A percentile compares a stretch with the other conserved stretches of the same genome.
These are phyloP conservation scores for Phoma sp. DNA, from an alignment of 2,329 filamentous ascomycete species.

Conservation along the genomic window DNA sequence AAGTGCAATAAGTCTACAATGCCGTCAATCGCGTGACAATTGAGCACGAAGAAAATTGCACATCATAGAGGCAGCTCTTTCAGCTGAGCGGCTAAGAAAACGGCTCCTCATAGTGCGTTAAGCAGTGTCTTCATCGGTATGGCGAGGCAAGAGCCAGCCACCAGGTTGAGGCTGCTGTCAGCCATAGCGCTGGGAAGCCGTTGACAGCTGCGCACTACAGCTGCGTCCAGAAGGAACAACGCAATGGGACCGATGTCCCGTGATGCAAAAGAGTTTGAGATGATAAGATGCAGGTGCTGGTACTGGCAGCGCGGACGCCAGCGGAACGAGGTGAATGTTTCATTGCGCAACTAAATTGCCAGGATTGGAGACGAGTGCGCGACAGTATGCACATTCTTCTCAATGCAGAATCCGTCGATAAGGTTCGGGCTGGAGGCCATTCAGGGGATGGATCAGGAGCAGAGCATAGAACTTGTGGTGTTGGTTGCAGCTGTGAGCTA, in stretches of 20 bases:
- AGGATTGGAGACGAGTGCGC: slow-evolving; percentile 17
- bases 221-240: too few species aligned
- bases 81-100: too few species aligned
- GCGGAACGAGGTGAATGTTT: slow-evolving; percentile 20
- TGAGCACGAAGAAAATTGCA: neutral
- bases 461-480: slow-evolving; percentile 14
- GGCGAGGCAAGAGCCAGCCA: neutral
- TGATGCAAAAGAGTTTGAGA: slow-evolving; percentile 24
- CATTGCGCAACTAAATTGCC: slow-evolving; percentile 18
- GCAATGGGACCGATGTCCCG: slow-evolving; percentile 5
- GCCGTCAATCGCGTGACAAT: too few species aligned
- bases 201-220: slow-evolving; percentile 15
- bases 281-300: slow-evolving; percentile 7
- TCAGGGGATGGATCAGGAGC: neutral
- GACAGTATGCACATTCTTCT: slow-evolving; percentile 15
- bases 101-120: too few species aligned
- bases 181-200: slow-evolving; percentile 28
- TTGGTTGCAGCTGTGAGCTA: slow-evolving; percentile 17
- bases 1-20: too few species aligned
- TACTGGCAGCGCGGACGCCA: slow-evolving; percentile 20
- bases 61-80: neutral
- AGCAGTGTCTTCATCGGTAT: too few species aligned
- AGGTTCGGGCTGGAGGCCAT: slow-evolving; percentile 2
- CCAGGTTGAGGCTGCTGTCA: slow-evolving; percentile 21
- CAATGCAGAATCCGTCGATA: slow-evolving; percentile 11